Base-by-base conservation (phyloP, 2,329 filamentous ascomycete species). In the Talaromyces sp. region DNA sequence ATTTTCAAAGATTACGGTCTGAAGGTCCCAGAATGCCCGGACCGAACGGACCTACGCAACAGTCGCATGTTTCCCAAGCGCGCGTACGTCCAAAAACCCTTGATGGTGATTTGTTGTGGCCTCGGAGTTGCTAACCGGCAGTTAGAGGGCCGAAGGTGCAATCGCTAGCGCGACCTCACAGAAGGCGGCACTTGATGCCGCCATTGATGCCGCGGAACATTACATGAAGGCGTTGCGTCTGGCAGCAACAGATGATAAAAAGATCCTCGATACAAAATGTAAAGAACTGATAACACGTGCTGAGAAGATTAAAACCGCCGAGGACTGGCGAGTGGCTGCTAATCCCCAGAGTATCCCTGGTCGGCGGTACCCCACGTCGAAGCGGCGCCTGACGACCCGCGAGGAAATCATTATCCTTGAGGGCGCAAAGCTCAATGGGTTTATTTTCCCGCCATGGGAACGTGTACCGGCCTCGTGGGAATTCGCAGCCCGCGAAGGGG, bases 371-470 rank as follows among this genome's bases (percentile, higher is more conserved):
- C 82, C 82, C 2, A 56, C 71, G 3, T 85, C 83, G 20, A 80
- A 76, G 9, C 82, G 89, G 48, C 78, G 82, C 51, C 77, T 89
- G 13, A 82, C 89, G 2, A 88, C 82, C 4, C 79, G 80, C 14
- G 91, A 96, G 71, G 82, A 91, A 65, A 86, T 89, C 27, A 86
- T 97, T 46, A 73, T 97, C 8, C 77, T 89, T 1, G 86, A 87
- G 65, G 86, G 87, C 3, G 94, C 92, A 4, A 87, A 85, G 50
- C 80, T 99, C 17, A 90, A 96, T 67, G 90, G 88, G 0, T 88
- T 86, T 65, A 80, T 88, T 17, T 97, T 96, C 61, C 91, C 89
- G 10, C 91, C 89, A 0, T 99, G 94, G 94, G 82, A 82, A n/a
- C 73, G 72, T 2, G 77, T 85, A 24, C 87, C 90, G 1, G 68